Evolutionary conservation across 73 alveolate genomes (phyloP).

Genomic region (Diophrys appendiculata): DNA sequence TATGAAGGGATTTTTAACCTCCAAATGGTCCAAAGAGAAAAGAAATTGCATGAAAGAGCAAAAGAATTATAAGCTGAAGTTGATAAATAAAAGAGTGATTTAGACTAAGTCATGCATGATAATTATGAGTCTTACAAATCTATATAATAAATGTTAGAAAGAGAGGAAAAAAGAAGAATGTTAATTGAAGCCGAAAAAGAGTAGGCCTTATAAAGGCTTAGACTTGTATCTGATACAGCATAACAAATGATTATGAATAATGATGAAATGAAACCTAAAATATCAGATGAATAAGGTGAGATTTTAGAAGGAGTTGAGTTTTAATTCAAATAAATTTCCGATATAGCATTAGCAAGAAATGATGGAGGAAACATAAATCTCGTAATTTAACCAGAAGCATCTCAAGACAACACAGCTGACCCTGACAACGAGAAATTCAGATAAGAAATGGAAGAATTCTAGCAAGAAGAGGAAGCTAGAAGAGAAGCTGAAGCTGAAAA

Average conservation of each 20-base stretch:
- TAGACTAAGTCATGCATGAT: background rate
- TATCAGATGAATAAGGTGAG: background rate
- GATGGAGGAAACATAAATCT: background rate
- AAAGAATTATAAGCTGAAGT: background rate
- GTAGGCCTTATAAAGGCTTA: background rate
- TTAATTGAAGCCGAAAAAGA: background rate
- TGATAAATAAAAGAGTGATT: background rate
- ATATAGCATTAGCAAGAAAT: background rate
- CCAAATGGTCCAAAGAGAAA: background rate
- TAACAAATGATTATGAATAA: no score
- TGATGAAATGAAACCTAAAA: background rate
- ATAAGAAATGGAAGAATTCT: background rate
- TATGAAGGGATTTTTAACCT: background rate
- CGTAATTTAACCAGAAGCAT: no score
- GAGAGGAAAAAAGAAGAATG: background rate
- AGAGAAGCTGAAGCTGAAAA: background rate
- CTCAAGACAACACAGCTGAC: no score
- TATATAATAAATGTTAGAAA: background rate
- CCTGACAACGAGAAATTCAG: no score
- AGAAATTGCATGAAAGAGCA: background rate
- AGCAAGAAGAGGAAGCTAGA: background rate
- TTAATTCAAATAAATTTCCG: background rate
- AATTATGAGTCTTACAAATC: no score
- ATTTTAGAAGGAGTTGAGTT: background rate
- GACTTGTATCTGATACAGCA: background rate